Evolutionary conservation across 345 rosid genomes (phyloP).

Genomic region (Populus ilicifolia): DNA sequence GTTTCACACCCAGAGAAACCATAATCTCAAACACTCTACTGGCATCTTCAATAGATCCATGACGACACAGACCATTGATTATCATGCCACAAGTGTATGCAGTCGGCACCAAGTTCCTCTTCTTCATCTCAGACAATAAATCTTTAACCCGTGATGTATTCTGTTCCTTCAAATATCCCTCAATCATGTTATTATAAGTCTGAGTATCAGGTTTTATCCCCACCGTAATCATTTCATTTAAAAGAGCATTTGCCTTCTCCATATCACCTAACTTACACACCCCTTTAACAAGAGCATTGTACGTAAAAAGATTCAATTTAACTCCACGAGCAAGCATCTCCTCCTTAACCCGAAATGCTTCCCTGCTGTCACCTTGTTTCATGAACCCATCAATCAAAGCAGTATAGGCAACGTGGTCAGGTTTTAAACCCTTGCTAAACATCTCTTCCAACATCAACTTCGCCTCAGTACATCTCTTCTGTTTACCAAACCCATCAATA

Average conservation of each 20-base stretch:
- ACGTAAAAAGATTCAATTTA: slow-evolving; percentile 35
- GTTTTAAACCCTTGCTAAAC: slow-evolving; percentile 42
- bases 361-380: slow-evolving; percentile 47
- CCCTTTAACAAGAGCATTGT: slow-evolving; percentile 46
- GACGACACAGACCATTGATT: slow-evolving; percentile 52
- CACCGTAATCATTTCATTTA: slow-evolving; percentile 51
- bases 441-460: slow-evolving; percentile 52
- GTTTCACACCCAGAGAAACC: slow-evolving; percentile 54
- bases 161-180: slow-evolving; percentile 47
- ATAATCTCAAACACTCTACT: slow-evolving; percentile 45
- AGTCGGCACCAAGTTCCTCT: slow-evolving; percentile 47
- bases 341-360: slow-evolving; percentile 53
- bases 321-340: slow-evolving; percentile 56
- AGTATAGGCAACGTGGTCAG: slow-evolving; percentile 40
- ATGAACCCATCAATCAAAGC: slow-evolving; percentile 58
- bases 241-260: slow-evolving; percentile 57
- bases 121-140: slow-evolving; percentile 56
- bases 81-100: slow-evolving; percentile 41
- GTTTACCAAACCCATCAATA: slow-evolving; percentile 54
- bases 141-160: slow-evolving; percentile 37
- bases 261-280: slow-evolving; percentile 56
- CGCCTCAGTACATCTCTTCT: slow-evolving; percentile 53
- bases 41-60: slow-evolving; percentile 53
- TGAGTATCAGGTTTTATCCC: slow-evolving; percentile 56
- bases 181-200: slow-evolving; percentile 56